Evolutionary conservation across 2,329 filamentous ascomycete genomes (phyloP), one percentile per base, ranked within the genome.

Genomic region (Dactylella cylindrospora): DNA sequence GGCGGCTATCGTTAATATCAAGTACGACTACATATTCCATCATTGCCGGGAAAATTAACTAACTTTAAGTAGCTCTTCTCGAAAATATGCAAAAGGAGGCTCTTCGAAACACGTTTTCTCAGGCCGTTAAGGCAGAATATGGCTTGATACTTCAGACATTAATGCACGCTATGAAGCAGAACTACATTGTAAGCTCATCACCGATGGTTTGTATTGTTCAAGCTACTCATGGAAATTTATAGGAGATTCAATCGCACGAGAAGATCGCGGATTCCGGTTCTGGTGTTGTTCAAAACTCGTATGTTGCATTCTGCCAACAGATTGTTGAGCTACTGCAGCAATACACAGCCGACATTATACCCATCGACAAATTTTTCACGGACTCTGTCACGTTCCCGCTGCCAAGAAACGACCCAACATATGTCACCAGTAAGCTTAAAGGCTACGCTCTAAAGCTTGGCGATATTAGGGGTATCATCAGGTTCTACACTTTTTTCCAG

Each of bases 271-370:
- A 13, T 35, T 6, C 36, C 5, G 47, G 26, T 35, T 6, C 36
- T 5, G 47, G 26, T 7, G 33, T 13, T 15, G 19, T 20, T 5
- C 13, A 19, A 3, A 44, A 20, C 9, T 15, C 20, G 15, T 84
- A 84, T 67, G 79, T 84, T 5, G 74, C 77, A 7, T 84, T 85
- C 67, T 80, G 84, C 3, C 82, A 85, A 57, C 72, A 74, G 12
- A 74, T 84, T 2, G 76, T 85, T 2, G 76, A 78, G 15, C 79
- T 79, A 61, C 70, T 84, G 39, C 82, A 84, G 67, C 80, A 85
- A 66, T 78, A 84, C 65, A 79, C 78, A 0, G 74, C 76, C 25
- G 78, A 82, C 69, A 77, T 78, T 54, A 71, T 77, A 66, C 76
- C 76, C 64, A 67, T 76, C 62, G 73, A 74, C 64, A 76, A 74